Evolutionary conservation across 2,329 filamentous ascomycete genomes (phyloP).

Genomic region (Hymenoscyphus infarciens): DNA sequence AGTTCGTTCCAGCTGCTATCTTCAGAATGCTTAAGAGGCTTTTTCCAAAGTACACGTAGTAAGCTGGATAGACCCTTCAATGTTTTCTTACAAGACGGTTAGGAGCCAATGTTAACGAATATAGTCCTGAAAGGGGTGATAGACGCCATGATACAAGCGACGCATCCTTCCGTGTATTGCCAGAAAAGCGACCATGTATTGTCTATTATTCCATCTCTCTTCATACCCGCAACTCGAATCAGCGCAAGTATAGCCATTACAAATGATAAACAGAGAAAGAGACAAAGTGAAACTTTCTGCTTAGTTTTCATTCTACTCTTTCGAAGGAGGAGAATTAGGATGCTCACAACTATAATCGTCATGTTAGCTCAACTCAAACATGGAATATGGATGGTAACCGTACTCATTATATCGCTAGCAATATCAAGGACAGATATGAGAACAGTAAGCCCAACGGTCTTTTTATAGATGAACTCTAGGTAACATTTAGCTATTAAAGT

Average conservation of each 20-base stretch:
- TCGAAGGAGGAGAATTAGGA: slow-evolving; percentile 18
- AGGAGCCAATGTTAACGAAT: not conserved
- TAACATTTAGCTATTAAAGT: too few relatives aligned
- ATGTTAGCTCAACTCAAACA: too few relatives aligned
- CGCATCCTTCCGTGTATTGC: not conserved
- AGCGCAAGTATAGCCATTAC: not conserved
- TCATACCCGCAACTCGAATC: not conserved
- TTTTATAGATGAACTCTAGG: too few relatives aligned
- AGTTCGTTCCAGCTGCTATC: not conserved
- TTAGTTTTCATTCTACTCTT: not conserved
- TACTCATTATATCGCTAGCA: too few relatives aligned
- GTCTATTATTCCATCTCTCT: not conserved
- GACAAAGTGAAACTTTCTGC: not conserved
- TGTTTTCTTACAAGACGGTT: too few relatives aligned
- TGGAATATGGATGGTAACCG: too few relatives aligned
- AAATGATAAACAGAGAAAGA: not conserved
- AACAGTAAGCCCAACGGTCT: too few relatives aligned
- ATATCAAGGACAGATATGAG: too few relatives aligned
- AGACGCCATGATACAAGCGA: not conserved
- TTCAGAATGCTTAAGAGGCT: too few relatives aligned
- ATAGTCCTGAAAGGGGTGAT: not conserved
- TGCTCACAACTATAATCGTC: too few relatives aligned
- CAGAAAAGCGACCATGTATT: not conserved
- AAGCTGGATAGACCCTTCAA: too few relatives aligned
- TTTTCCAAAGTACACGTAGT: too few relatives aligned